Evolutionary conservation across 2,329 filamentous ascomycete genomes (phyloP), one percentile per base, ranked within the genome.

Genomic region (Fusarium torreyae): DNA sequence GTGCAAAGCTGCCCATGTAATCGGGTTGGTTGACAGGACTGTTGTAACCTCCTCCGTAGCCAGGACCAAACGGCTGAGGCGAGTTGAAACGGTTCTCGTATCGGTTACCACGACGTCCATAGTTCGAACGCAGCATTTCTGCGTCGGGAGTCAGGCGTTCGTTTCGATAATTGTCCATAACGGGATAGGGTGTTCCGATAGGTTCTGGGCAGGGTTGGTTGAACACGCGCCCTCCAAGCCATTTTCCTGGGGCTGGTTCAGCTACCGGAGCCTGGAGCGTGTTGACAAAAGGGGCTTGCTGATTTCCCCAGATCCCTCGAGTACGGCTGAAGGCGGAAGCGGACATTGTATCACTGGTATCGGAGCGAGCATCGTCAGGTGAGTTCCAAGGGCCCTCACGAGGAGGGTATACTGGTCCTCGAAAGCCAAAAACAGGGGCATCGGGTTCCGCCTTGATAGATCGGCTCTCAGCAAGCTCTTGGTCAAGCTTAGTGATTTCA

Each of bases 401-500:
- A 26, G 75, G 65, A 43, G 55, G 34, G 8, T 70, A 63, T 9
- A 68, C 52, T 31, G 74, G 58, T 48, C 58, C 58, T 15, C 75
- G 73, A 31, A 70, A 64, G 17, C 70, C 69, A 36, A 74, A 63
- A 38, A 50, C 42, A 22, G 71, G 57, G 5, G 58, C 20, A 2
- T 80, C 76, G 4, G 72, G 59, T 3, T 88, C 91, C 54, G 87
- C 82, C 72, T 88, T 89, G 34, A 83, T 82, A 57, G 88, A 85
- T 31, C 89, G 88, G 24, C 85, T 89, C 68, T 92, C 88, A 39
- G 88, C 85, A 63, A 93, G 84, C 80, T 94, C 90, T 55, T 92
- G 86, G 60, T 92, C 91, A 76, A 94, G 89, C 58, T 88, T 89
- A 45, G 86, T 87, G 74, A 94, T 92, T 74, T 90, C 87, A 76